Base-by-base conservation (phyloP, 176 grass and related monocot species). In the Phragmites australis region DNA sequence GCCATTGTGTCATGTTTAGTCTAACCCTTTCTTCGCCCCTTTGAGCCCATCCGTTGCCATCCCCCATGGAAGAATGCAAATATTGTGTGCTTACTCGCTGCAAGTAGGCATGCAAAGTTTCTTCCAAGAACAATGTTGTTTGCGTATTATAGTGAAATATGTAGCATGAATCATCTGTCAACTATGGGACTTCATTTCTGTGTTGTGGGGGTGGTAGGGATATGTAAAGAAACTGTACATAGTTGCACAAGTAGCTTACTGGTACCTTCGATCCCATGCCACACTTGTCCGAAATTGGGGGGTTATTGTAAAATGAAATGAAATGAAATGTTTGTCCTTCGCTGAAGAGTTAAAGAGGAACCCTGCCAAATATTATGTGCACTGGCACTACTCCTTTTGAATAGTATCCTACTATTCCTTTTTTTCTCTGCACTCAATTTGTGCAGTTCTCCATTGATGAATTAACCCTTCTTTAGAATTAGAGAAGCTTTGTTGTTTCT, bases 1-100 rank as follows among this genome's bases (percentile, higher is more conserved):
- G 18, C 48, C 2, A 72, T 78, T 40, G 67, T 56, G 21, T 23
- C 86, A 34, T 65, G 14, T 19, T 19, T 67, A 34, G 1, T 9
- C 70, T 52, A 49, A 72, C 30, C 41, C 50, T 67, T 21, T 17
- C 1, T 40, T 51, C 23, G 43, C 16, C 23, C 32, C 22, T 43
- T 49, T 23, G 74, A 59, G 18, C 6, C 13, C 45, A 26, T 39
- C 70, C 2, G 6, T n/a, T 56, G 32, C 2, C 30, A 32, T 47
- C 6, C 34, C 27, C 12, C 22, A 30, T 59, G 41, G 57, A 57
- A 74, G 25, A 37, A 67, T 56, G 56, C 78, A 65, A 11, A 87
- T 87, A 68, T 8, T 44, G 9, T 32, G 15, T 15, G 22, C 14
- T 63, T 43, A 26, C 21, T 39, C 30, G 5, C 0, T 6, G 10